Base-by-base conservation (phyloP, 495 filamentous ascomycete genomes). In the Jackrogersella multiformis region DNA sequence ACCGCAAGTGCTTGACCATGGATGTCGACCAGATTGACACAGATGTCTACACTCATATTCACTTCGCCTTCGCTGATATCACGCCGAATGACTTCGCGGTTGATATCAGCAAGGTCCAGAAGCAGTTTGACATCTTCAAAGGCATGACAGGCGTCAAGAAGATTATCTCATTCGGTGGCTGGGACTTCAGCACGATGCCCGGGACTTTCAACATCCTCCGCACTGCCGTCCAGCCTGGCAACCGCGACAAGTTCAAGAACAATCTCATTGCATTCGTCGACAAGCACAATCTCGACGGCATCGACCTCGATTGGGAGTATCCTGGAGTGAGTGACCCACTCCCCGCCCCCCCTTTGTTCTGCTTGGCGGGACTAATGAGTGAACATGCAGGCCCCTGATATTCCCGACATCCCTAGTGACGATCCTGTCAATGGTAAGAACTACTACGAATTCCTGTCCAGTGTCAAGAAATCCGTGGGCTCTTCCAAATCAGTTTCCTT, bases 81-180 rank as follows among this genome's bases (percentile, higher is more conserved):
- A 77, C 69, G 20, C 12, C 64, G 24, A 80, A 63, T 18, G 45
- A 67, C 6, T 66, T 78, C 32, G 45, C 71, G 13, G 59, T 82
- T 24, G 35, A 36, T 28, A 53, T 61, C 20, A 34, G 36, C 30
- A 16, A 42, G 24, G n/a, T 39, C 12, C 5, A 36, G 21, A 28
- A 70, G 26, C 56, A 66, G 20, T 73, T 72, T 28, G 53, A 62
- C 7, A 10, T 42, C 21, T 79, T 81, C 58, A 55, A 61, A 9
- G 12, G 41, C 0, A 24, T 77, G 35, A 51, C 36, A 12, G 63
- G 38, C 0, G 35, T 75, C 7, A 81, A 80, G 48, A 61, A 64
- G 10, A 76, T 86, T 36, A 8, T 85, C 1, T 80, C 79, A 0
- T 74, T 86, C 56, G 84, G 84, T 8, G 84, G 82, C 2, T 85